Conservation (phyloP, 2,329 filamentous ascomycete species). For the Pseudofabraea citricarpa region DNA sequence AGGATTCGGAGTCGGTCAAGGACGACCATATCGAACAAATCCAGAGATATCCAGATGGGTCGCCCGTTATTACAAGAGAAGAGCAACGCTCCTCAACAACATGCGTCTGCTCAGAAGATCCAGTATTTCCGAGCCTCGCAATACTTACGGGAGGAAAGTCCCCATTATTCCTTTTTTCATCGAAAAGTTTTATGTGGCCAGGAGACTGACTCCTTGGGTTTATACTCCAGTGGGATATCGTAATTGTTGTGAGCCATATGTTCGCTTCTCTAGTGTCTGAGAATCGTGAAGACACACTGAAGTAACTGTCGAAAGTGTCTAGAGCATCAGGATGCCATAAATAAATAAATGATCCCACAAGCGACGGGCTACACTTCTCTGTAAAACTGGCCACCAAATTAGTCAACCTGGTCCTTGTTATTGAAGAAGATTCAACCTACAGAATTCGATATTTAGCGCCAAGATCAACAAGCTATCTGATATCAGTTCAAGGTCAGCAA, state of each 20-base stretch:
- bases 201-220: conserved; percentile 4
- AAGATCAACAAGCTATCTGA: conserved; percentile 13
- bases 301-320: conserved; percentile 17
- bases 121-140: conserved; percentile 3
- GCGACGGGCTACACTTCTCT: conserved; percentile 11
- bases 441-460: conserved; percentile 14
- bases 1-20: conserved; percentile 3
- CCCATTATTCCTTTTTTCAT: conserved; percentile 12
- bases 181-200: background rate
- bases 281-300: conserved; percentile 11
- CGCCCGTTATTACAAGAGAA: conserved; percentile 18
- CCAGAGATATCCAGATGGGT: conserved; percentile 12
- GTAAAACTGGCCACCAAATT: conserved; percentile 8
- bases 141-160: conserved; percentile 14
- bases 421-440: conserved; percentile 5
- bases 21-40: conserved; percentile 16
- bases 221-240: conserved; percentile 15
- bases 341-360: conserved; percentile 15
- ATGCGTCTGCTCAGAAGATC: background rate
- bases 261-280: conserved; percentile 7
- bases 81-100: conserved; percentile 13
- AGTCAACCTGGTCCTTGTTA: background rate
- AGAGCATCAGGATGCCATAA: conserved; percentile 18
- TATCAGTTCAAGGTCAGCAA: background rate
- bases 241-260: conserved; percentile 17